A percentile compares a stretch with the other conserved stretches of the same genome.
Evolutionary conservation across 148 eudicot genomes (phyloP).

Genomic region (Silene uniflora): DNA sequence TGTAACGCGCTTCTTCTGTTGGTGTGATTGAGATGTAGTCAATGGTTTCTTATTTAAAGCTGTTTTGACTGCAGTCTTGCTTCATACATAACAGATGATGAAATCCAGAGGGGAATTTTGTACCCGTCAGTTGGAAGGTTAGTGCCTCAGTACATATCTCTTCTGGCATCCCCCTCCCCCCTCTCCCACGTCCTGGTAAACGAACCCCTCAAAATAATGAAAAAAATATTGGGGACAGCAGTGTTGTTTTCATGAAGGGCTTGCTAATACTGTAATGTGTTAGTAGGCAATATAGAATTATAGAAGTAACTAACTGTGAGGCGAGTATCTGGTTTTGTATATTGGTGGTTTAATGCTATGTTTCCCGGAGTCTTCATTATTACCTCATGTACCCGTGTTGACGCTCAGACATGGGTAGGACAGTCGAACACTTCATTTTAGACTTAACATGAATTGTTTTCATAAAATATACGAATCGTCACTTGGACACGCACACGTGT

Average conservation of each 20-base stretch:
- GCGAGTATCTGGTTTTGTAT: not conserved
- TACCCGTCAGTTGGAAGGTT: conserved; percentile 81
- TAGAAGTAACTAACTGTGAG: not conserved
- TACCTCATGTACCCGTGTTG: too few species aligned
- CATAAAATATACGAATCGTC: too few species aligned
- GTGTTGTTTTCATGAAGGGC: not conserved
- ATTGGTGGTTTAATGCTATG: not conserved
- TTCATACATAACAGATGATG: conserved; percentile 85
- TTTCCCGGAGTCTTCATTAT: too few species aligned
- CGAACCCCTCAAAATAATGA: not conserved
- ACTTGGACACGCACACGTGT: too few species aligned
- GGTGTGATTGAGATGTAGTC: not conserved
- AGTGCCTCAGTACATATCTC: conserved; percentile 6
- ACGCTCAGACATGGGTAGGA: too few species aligned
- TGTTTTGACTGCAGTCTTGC: conserved; percentile 67
- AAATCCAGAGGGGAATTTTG: conserved; percentile 68
- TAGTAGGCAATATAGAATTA: not conserved
- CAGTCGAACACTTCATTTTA: too few species aligned
- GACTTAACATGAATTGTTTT: too few species aligned
- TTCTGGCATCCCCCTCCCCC: too few species aligned
- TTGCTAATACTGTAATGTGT: not conserved
- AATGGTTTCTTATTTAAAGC: conserved; percentile 12
- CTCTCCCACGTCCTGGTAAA: not conserved
- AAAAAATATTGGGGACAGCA: not conserved
- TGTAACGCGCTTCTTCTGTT: not conserved